Base-by-base conservation (phyloP, 345 rosid genomes). In the Litchi chinensis region DNA sequence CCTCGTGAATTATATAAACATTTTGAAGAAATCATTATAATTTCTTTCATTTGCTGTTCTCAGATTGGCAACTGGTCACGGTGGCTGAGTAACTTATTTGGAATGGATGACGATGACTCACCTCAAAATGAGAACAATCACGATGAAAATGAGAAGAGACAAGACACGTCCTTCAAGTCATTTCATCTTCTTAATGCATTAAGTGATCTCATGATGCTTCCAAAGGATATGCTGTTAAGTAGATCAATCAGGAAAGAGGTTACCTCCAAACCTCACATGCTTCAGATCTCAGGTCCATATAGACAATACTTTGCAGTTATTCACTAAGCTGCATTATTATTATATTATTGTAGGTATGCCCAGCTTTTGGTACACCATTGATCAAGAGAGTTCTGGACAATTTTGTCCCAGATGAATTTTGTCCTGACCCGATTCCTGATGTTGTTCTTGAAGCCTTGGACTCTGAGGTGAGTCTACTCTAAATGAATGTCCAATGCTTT, bases 141-240 rank as follows among this genome's bases (percentile, higher is more conserved):
- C 19, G 86, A 83, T 76, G 90, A 79, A 43, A 77, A 71, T 71
- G 86, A 81, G 69, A 78, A 82, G 40, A 74, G 84, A 79, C 79
- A 74, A 59, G 93, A 90, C 48, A 65, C 82, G 39, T 88, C 96
- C 26, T 90, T 90, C 78, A 92, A 92, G 82, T 79, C 93, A 75
- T 95, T 95, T 82, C 84, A 83, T 87, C 97, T 92, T 76, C 95
- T 95, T 40, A 91, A 92, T 80, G 96, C 99, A 2, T 80, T 93
- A 76, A 95, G 98, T 80, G 98, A 93, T 85, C 96, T 95, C 52
- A 92, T 93, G 99, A 95, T 95, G 98, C 97, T 95, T 83, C 98
- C 99, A n/a, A 93, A 93, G 82, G 98, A 92, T 81, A 86, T 93
- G 97, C 97, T 95, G 68, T 84, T 92, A 78, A 85, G 87, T 82